Evolutionary conservation across 352 stramenopile species (phyloP).

Genomic region (Phytophthora pisi): DNA sequence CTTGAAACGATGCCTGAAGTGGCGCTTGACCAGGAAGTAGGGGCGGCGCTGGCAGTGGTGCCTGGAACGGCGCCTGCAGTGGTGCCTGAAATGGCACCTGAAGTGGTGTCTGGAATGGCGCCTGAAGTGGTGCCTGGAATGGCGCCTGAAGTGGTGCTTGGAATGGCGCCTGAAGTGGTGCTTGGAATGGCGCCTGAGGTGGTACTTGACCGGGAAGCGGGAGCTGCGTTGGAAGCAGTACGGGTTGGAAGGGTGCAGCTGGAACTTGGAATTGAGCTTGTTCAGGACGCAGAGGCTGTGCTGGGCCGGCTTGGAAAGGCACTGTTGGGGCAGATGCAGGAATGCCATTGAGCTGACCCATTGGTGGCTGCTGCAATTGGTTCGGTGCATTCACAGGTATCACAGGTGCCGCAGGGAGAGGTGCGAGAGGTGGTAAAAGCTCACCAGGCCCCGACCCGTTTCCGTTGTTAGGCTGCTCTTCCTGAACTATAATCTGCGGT

Average conservation of each 20-base stretch:
- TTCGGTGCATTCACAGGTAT: slow-evolving; percentile 1
- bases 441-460: slow-evolving; percentile 4
- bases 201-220: not conserved
- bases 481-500: slow-evolving; percentile 27
- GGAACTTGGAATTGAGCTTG: not conserved
- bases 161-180: no score
- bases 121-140: no score
- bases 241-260: slow-evolving; percentile 10
- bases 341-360: not conserved
- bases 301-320: slow-evolving; percentile 6
- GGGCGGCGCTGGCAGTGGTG: not conserved
- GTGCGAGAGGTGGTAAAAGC: slow-evolving; percentile 1
- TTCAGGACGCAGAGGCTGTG: not conserved
- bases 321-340: not conserved
- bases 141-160: no score
- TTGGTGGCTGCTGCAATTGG: slow-evolving; percentile 10
- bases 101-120: no score
- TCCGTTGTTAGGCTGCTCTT: slow-evolving; percentile 9
- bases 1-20: no score
- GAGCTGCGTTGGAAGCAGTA: slow-evolving; percentile 5
- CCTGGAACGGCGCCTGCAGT: no score
- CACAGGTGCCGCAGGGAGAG: slow-evolving; percentile 4
- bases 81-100: not conserved
- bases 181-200: not conserved
- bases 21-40: not conserved